These are phyloP conservation scores for Mucor circinelloides DNA, from an alignment of 371 early-diverging fungal species.

Conservation along the genomic window DNA sequence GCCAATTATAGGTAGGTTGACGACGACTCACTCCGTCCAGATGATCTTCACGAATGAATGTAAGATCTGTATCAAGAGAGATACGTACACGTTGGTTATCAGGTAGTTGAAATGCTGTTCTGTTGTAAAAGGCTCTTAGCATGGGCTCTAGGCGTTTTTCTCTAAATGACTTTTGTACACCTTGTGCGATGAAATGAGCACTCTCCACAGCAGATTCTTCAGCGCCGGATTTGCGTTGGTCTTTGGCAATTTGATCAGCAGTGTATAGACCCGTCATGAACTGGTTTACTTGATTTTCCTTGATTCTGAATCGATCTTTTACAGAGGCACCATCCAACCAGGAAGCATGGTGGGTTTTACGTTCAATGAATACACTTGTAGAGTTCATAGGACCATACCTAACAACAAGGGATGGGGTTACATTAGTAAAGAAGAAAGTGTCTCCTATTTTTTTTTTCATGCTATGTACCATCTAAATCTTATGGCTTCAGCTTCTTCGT, in stretches of 20 bases:
- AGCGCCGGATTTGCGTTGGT: conserved; percentile 65
- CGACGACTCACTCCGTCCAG: conserved; percentile 48
- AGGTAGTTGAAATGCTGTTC: conserved; percentile 98
- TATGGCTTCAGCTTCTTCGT: conserved; percentile 87
- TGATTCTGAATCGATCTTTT: conserved; percentile 50
- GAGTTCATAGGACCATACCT: conserved; percentile 69
- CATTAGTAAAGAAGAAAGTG: neutral
- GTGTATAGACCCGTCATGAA: conserved; percentile 60
- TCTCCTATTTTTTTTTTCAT: neutral
- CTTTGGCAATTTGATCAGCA: conserved; percentile 81
- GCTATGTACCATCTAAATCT: conserved; percentile 82
- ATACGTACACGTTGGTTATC: conserved; percentile 94
- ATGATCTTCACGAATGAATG: conserved; percentile 96
- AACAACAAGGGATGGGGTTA: conserved; percentile 34
- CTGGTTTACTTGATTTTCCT: conserved; percentile 49
- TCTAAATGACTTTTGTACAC: conserved; percentile 76
- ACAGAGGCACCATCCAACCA: conserved; percentile 93
- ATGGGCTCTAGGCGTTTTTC: conserved; percentile 81
- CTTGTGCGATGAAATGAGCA: conserved; percentile 40
- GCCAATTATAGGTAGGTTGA: conserved; percentile 82
- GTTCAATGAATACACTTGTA: conserved; percentile 86
- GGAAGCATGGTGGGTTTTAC: conserved; percentile 94
- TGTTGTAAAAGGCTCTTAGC: conserved; percentile 92
- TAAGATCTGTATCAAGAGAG: conserved; percentile 94
- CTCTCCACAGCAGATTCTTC: conserved; percentile 51